Percentiles rank a stretch among this genome's conserved stretches.
Evolutionary conservation across 2,329 filamentous ascomycete genomes (phyloP).

Genomic region (Cyclaneusma minus): DNA sequence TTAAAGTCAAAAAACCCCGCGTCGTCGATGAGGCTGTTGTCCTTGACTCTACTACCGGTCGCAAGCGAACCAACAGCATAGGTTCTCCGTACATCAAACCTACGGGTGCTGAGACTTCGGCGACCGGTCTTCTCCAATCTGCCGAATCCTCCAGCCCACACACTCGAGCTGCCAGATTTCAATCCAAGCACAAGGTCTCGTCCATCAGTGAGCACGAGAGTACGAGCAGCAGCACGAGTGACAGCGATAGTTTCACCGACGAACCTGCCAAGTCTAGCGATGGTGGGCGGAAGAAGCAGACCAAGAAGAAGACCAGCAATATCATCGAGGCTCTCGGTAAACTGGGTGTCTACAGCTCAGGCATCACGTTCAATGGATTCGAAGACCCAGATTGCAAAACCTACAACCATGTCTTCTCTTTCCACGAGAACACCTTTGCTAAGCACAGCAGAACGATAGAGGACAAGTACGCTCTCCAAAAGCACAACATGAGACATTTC

Average conservation of each 20-base stretch:
- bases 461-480: conserved; percentile 63
- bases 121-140: conserved; percentile 33
- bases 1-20: conserved; percentile 83
- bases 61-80: conserved; percentile 51
- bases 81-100: conserved; percentile 62
- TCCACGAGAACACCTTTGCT: conserved; percentile 79
- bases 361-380: conserved; percentile 74
- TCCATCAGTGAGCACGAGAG: conserved; percentile 25
- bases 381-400: conserved; percentile 62
- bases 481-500: conserved; percentile 80
- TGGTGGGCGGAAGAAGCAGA: conserved; percentile 37
- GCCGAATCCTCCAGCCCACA: conserved; percentile 35
- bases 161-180: conserved; percentile 7
- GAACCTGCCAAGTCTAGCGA: conserved; percentile 30
- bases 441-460: conserved; percentile 62
- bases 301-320: conserved; percentile 58
- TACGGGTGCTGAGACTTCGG: conserved; percentile 38
- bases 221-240: conserved; percentile 53
- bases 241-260: conserved; percentile 58
- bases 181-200: conserved; percentile 6
- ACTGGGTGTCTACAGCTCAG: conserved; percentile 62
- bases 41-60: conserved; percentile 29
- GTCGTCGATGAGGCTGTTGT: conserved; percentile 17
- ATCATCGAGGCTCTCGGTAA: conserved; percentile 72
- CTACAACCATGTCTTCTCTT: conserved; percentile 91